phyloP scores from a whole-genome alignment of 2,329 filamentous ascomycete genomes.

The Pseudogymnoascus sp. region DNA sequence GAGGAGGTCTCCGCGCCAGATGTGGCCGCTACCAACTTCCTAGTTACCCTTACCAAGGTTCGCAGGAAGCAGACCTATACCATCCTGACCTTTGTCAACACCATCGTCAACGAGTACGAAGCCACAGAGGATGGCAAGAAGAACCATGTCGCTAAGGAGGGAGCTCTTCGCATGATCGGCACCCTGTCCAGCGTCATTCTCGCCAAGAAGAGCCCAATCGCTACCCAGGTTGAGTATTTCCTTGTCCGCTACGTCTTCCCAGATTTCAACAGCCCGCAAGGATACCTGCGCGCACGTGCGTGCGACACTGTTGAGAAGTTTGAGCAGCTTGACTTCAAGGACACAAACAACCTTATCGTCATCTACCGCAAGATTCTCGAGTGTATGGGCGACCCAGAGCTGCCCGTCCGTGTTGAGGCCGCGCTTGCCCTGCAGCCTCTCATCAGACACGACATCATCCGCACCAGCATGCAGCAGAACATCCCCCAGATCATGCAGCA shows the following conservation, averaged over 20 bases:
- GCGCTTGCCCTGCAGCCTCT: constrained; percentile 89
- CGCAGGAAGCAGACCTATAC: constrained; percentile 93
- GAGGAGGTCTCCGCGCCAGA: constrained; percentile 94
- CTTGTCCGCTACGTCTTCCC: constrained; percentile 97
- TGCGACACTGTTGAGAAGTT: constrained; percentile 99
- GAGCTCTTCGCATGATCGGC: constrained; percentile 92
- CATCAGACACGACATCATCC: constrained; percentile 90
- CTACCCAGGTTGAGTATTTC: constrained; percentile 96
- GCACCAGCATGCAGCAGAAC: constrained; percentile 91
- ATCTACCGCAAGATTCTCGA: constrained; percentile 97
- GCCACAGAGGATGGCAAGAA: constrained; percentile 76
- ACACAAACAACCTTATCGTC: constrained; percentile 86
- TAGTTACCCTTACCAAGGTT: constrained; percentile 88
- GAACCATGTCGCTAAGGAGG: constrained; percentile 91
- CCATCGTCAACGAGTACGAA: constrained; percentile 90
- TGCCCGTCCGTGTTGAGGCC: constrained; percentile 90
- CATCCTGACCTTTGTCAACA: constrained; percentile 90
- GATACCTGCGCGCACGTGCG: constrained; percentile 85
- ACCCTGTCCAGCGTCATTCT: constrained; percentile 89
- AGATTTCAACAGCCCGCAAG: constrained; percentile 87
- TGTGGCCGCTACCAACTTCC: constrained; percentile 91
- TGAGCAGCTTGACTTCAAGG: constrained; percentile 93
- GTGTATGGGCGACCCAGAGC: constrained; percentile 88
- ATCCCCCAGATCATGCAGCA: constrained; percentile 99
- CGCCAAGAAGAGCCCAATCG: constrained; percentile 96